Base-by-base conservation (phyloP, 306 rosid genomes). In the Rubus idaeus region DNA sequence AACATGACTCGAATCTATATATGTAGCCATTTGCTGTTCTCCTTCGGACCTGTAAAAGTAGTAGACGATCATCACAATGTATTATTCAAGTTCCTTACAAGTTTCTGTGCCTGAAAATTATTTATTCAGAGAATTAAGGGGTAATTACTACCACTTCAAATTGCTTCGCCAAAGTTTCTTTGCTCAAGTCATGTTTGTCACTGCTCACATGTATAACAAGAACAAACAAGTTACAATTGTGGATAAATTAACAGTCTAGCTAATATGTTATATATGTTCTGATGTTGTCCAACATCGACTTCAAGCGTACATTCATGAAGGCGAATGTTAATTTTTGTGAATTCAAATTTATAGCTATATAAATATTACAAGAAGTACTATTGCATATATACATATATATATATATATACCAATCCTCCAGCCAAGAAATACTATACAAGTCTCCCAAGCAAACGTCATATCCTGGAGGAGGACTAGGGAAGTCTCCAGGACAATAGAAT, bases 371-470 rank as follows among this genome's bases (percentile, higher is more conserved):
- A 21, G 16, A 21, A 23, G 65, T 11, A 10, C 39, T 17, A 55
- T n/a, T 58, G 39, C 12, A n/a, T n/a, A n/a, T n/a, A n/a, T n/a
- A n/a, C n/a, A n/a, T n/a, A n/a, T 13, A 1, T 10, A 37, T 23
- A 23, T 23, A 58, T 21, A 58, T 58, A 58, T 58, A 90, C 97
- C 96, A 80, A 45, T 93, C 94, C 73, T 93, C 94, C 87, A 93
- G n/a, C 98, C 98, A 93, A 46, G 96, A 69, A 80, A 88, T 5
- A 74, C 96, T 93, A 20, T 80, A 93, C 4, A 72, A 0, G 76
- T 91, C 98, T 53, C 98, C 98, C 75, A 93, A 80, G 71, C 98
- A 93, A 74, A 77, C 47, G 40, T 81, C 44, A 35, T 62, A 87
- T 7, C 26, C 87, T 42, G 45, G 8, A 1, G 86, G 83, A 75